Base-by-base conservation (phyloP, 306 rosid genomes). In the Corylus heterophylla region DNA sequence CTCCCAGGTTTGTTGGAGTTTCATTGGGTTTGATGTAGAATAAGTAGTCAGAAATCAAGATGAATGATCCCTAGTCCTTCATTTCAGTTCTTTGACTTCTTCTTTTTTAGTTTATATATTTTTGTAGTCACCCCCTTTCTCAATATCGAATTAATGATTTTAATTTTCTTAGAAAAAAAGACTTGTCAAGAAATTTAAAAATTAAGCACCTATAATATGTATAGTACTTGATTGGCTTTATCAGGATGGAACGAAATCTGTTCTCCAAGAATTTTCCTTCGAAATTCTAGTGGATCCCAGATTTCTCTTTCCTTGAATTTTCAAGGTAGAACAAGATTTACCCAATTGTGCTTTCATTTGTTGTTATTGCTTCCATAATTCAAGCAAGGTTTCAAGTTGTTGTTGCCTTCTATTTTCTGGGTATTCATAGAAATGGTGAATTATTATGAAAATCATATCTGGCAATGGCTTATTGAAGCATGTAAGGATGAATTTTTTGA, bases 1-100 rank as follows among this genome's bases (percentile, higher is more conserved):
- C 78, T 88, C 97, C 25, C 92, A 95, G 98, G 98, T 95, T 54
- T 13, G 2, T 27, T 8, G 11, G n/a, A 39, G 20, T 37, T 66
- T 39, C 14, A 18, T 4, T 27, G 18, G 4, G 8, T 42, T 29
- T 29, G 8, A 4, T 11, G 42, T 25, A 4, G 13, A 49, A 11
- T 49, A 49, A 49, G 52, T 11, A 12, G 52, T 49, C 52, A 49
- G 52, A 49, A 49, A 49, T 49, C 52, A 49, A 12, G 52, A 49
- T 49, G 52, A 49, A 49, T 11, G 52, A 49, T 49, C 52, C 52
- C 52, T 12, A 12, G 3, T 49, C 14, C 45, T 10, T 10, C 11
- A 12, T 49, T 49, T 12, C 52, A 11, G 52, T 49, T 13, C 52
- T 49, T 49, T 10, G 13, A 49, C 52, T 6, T 2, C 7, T 10